Evolutionary conservation across 2,329 filamentous ascomycete genomes (phyloP).

Genomic region (Coniella vitis): DNA sequence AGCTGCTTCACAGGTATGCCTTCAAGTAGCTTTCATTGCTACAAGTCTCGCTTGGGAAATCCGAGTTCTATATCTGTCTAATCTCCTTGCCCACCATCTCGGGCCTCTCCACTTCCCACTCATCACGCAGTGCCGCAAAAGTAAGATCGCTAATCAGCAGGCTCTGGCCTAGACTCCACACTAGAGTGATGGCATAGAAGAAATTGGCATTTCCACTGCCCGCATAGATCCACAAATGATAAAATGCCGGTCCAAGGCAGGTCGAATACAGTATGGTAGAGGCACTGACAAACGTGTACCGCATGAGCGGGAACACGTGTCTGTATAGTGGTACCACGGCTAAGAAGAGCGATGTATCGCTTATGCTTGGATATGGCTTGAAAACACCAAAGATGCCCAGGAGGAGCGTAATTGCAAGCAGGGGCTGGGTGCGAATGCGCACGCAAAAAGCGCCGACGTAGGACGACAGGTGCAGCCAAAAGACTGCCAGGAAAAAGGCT

Average conservation of each 20-base stretch:
- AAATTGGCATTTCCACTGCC: conserved; percentile 98
- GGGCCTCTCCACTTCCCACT: conserved; percentile 87
- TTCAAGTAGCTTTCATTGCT: no score
- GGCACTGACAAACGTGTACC: conserved; percentile 83
- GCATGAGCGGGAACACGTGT: conserved; percentile 90
- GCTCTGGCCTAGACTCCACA: conserved; percentile 89
- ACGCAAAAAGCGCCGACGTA: conserved; percentile 85
- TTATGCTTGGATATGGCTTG: conserved; percentile 92
- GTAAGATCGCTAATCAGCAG: conserved; percentile 81
- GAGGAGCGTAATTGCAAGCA: conserved; percentile 78
- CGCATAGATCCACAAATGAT: conserved; percentile 96
- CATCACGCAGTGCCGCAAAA: conserved; percentile 83
- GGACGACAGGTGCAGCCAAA: conserved; percentile 89
- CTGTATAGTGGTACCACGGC: conserved; percentile 76
- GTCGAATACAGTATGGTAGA: conserved; percentile 81
- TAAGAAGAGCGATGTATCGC: conserved; percentile 81
- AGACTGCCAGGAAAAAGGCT: conserved; percentile 93
- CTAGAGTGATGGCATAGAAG: conserved; percentile 98
- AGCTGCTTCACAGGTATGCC: no score
- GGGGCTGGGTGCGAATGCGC: conserved; percentile 74
- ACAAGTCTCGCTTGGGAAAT: no score
- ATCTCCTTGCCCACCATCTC: conserved; percentile 86
- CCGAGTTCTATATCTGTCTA: conserved; percentile 61
- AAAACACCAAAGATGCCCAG: conserved; percentile 90
- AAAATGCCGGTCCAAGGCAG: conserved; percentile 88